A percentile compares a stretch with the other conserved stretches of the same genome.
Conservation (phyloP, 129 eudicot genomes). For the Scalesia atractyloides region DNA sequence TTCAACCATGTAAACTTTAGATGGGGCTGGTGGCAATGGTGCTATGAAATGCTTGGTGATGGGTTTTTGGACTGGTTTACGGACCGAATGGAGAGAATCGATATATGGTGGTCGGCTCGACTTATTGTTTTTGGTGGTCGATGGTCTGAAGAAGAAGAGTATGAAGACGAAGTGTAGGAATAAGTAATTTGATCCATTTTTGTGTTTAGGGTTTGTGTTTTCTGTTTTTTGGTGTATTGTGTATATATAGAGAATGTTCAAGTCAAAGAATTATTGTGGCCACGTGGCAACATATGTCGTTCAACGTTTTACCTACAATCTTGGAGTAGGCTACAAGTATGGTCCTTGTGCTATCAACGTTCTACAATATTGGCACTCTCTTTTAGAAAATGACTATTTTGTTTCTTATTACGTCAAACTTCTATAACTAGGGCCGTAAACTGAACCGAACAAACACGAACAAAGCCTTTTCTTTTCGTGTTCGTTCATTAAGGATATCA, state of each 20-base stretch:
- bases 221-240: slow-evolving; percentile 17
- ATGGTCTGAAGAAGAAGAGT: slow-evolving; percentile 20
- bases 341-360: not conserved
- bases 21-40: slow-evolving; percentile 62
- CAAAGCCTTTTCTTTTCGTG: no score
- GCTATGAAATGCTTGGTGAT: slow-evolving; percentile 59
- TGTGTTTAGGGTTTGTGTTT: not conserved
- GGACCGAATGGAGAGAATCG: slow-evolving; percentile 44
- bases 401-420: no score
- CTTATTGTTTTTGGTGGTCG: slow-evolving; percentile 20
- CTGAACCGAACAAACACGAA: no score
- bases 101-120: slow-evolving; percentile 17
- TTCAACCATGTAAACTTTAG: slow-evolving; percentile 66
- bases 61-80: slow-evolving; percentile 39
- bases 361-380: not conserved
- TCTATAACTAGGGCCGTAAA: no score
- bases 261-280: slow-evolving; percentile 9
- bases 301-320: not conserved
- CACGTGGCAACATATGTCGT: slow-evolving; percentile 5
- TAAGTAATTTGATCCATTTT: slow-evolving; percentile 31
- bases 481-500: no score
- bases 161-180: slow-evolving; percentile 32
- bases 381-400: not conserved
- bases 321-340: not conserved
- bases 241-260: not conserved